Evolutionary conservation across 257 asterid species (phyloP), one percentile per base, ranked within the genome.

Genomic region (Primulina tabacum): DNA sequence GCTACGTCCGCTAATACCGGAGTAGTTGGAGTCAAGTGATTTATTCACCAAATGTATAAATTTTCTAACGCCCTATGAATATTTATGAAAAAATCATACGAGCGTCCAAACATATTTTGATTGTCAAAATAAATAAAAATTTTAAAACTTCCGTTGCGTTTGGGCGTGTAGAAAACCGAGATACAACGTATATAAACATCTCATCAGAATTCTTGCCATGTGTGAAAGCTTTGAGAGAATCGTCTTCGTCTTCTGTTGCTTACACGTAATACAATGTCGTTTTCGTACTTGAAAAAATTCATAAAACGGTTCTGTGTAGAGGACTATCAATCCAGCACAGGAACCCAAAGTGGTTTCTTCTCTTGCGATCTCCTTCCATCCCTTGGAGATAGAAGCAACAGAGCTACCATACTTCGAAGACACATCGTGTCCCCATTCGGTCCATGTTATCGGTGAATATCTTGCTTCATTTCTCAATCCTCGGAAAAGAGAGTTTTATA

Each of bases 321-420:
- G 67, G 96, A 85, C 30, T 82, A 73, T 66, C 80, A 72, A 28
- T 75, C 71, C 53, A 74, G 78, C 73, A 67, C 76, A 2, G 50
- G 62, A 61, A 76, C 77, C 20, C 71, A 80, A 16, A 76, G 86
- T 10, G 81, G 90, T 11, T 90, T 88, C 86, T 89, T 92, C 87
- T 85, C 91, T 20, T 68, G 72, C 26, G 90, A 87, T 64, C 95
- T 90, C 35, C 87, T 92, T 55, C 98, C 98, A 4, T 88, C 97
- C 60, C 96, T 92, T 11, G 98, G 98, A 60, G 94, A 92, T 53
- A 71, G 87, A 70, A 86, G 88, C 69, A 90, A 90, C 64, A 86
- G 76, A 9, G 64, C 89, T 0, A 87, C 86, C 4, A 84, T 74
- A 71, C 98, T 90, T 29, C 77, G 88, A 8, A 68, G 47, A 57